Conservation (phyloP, 2,329 filamentous ascomycete genomes). For the Westerdykella ornata region DNA sequence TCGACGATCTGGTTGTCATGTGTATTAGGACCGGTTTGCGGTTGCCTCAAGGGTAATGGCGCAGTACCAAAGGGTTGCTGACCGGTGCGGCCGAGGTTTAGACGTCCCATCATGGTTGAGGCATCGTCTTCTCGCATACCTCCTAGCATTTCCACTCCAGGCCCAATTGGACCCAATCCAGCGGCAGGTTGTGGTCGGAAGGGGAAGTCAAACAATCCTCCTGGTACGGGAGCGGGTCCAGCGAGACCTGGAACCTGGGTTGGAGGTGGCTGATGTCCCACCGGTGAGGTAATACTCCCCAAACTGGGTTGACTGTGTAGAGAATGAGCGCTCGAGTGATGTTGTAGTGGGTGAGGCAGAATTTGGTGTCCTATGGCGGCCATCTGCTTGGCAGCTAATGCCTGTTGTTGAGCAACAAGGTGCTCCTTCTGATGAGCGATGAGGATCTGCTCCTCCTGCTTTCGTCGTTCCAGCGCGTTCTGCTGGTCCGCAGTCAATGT, state of each 20-base stretch:
- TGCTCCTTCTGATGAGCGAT: conserved; percentile 96
- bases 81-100: conserved; percentile 52
- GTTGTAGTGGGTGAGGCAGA: conserved; percentile 63
- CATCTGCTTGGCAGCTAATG: conserved; percentile 61
- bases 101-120: conserved; percentile 56
- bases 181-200: conserved; percentile 38
- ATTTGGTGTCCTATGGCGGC: conserved; percentile 53
- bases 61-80: conserved; percentile 43
- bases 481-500: conserved; percentile 96
- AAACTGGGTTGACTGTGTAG: conserved; percentile 96
- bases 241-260: conserved; percentile 50
- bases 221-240: conserved; percentile 33
- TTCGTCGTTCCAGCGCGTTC: conserved; percentile 89
- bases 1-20: conserved; percentile 53
- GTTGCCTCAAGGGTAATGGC: conserved; percentile 44
- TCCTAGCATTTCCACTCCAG: conserved; percentile 40
- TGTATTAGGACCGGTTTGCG: conserved; percentile 41
- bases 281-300: conserved; percentile 86
- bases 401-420: conserved; percentile 75
- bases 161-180: conserved; percentile 42
- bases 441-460: conserved; percentile 95
- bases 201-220: conserved; percentile 64
- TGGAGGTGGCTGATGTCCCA: conserved; percentile 58
- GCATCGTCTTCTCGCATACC: conserved; percentile 63
- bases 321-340: conserved; percentile 91